Evolutionary conservation across 1,139 yeast genomes (phyloP).

Genomic region (Sugiyamaella xylanicola): DNA sequence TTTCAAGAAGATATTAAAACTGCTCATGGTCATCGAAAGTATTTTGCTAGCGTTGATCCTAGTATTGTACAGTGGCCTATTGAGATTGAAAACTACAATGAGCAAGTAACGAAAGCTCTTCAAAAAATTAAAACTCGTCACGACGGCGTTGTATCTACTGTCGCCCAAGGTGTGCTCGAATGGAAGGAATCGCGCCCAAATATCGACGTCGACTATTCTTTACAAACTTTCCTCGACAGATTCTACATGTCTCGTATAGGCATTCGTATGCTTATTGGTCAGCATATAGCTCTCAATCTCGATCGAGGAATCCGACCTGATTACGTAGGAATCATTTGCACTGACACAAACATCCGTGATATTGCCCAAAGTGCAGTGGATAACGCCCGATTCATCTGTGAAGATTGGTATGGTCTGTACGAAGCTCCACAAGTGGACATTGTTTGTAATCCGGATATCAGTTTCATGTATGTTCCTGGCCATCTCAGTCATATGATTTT

Average conservation of each 20-base stretch:
- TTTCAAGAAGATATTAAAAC: conserved; percentile 26
- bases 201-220: conserved; percentile 50
- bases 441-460: conserved; percentile 68
- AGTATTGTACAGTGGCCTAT: conserved; percentile 59
- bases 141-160: conserved; percentile 91
- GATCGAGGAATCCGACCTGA: conserved; percentile 58
- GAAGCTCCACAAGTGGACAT: conserved; percentile 81
- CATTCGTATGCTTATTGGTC: conserved; percentile 86
- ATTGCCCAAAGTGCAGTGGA: conserved; percentile 84
- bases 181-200: conserved; percentile 58
- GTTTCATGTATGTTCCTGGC: conserved; percentile 88
- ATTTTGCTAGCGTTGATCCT: conserved; percentile 61
- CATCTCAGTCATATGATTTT: conserved; percentile 86
- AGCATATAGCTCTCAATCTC: conserved; percentile 76
- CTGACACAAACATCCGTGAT: conserved; percentile 76
- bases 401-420: conserved; percentile 79
- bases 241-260: conserved; percentile 89
- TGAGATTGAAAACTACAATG: conserved; percentile 74
- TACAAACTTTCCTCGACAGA: conserved; percentile 76
- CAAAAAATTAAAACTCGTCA: conserved; percentile 77
- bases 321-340: conserved; percentile 84
- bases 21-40: conserved; percentile 47
- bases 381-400: conserved; percentile 83
- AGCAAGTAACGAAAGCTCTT: conserved; percentile 63
- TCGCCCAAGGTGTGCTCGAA: conserved; percentile 90